Percentiles rank a stretch among this genome's conserved stretches.
Conservation (phyloP, 2,329 filamentous ascomycete genomes). For the Beauveria medogensis region DNA sequence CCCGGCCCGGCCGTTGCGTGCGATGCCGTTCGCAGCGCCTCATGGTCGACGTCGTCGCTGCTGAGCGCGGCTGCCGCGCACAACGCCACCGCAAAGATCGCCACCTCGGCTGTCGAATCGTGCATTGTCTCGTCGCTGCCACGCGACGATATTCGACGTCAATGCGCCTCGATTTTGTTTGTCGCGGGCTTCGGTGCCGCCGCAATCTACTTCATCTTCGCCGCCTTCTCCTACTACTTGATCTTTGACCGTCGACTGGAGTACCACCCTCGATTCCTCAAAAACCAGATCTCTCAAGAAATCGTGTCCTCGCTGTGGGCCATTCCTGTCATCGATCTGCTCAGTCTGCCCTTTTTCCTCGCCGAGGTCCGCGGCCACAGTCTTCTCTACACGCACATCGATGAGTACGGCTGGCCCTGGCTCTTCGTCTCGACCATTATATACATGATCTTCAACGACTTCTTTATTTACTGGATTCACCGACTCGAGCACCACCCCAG, state of each 20-base stretch:
- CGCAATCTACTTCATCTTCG: constrained; percentile 55
- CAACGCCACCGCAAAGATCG: constrained; percentile 8
- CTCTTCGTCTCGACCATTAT: constrained; percentile 28
- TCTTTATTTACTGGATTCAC: constrained; percentile 41
- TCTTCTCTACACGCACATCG: constrained; percentile 30
- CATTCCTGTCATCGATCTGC: constrained; percentile 35
- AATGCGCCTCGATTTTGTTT: constrained; percentile 29
- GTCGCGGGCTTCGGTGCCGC: constrained; percentile 32
- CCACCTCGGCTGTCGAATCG: constrained; percentile 30
- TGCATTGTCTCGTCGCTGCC: constrained; percentile 38
- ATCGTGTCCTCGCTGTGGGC: constrained; percentile 34
- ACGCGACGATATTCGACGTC: constrained; percentile 34
- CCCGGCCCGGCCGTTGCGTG: constrained; percentile 18
- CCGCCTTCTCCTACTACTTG: constrained; percentile 64
- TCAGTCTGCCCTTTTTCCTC: constrained; percentile 38
- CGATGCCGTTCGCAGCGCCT: constrained; percentile 7
- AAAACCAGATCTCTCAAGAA: constrained; percentile 38
- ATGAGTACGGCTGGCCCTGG: constrained; percentile 34
- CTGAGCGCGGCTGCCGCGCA: constrained; percentile 1
- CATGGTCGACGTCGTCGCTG: constrained; percentile 8
- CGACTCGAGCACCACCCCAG: constrained; percentile 37
- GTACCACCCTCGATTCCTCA: constrained; percentile 39
- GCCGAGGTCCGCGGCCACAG: constrained; percentile 39
- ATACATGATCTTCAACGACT: constrained; percentile 38
- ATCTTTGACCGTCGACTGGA: constrained; percentile 43